phyloP scores from a whole-genome alignment of 495 filamentous ascomycete genomes.

The Penicillium coffeae region DNA sequence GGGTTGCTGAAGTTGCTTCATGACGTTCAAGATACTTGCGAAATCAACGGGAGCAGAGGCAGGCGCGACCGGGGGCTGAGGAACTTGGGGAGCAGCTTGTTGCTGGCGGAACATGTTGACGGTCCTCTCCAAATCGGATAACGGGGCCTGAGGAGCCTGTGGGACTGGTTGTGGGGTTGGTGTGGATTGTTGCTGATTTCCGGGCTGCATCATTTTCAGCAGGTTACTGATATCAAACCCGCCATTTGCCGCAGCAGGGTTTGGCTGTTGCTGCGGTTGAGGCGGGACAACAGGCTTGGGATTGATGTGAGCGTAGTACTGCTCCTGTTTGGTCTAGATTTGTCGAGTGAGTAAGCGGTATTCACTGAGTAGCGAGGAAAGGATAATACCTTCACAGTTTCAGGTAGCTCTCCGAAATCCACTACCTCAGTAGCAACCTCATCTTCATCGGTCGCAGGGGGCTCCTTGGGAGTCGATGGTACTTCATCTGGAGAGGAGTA shows the following conservation, averaged over 20 bases:
- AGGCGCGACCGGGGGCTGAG: constrained; percentile 11
- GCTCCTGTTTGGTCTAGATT: constrained; percentile 41
- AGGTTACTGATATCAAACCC: constrained; percentile 45
- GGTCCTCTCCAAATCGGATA: constrained; percentile 38
- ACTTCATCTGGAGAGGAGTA: constrained; percentile 72
- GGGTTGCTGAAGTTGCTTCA: constrained; percentile 35
- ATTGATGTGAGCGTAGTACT: constrained; percentile 39
- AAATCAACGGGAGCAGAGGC: constrained; percentile 26
- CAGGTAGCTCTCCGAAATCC: constrained; percentile 48
- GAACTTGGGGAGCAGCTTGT: constrained; percentile 29
- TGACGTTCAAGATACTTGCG: constrained; percentile 33
- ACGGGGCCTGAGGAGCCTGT: constrained; percentile 18
- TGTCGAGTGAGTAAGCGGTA: constrained; percentile 2
- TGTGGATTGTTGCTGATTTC: constrained; percentile 26
- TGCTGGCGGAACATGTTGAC: constrained; percentile 45
- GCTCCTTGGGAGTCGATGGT: constrained; percentile 73
- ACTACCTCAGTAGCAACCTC: constrained; percentile 31
- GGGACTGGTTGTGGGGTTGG: constrained; percentile 26
- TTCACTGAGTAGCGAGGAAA: not conserved
- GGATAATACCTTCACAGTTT: constrained; percentile 43
- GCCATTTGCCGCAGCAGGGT: constrained; percentile 20
- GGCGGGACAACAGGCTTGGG: constrained; percentile 30
- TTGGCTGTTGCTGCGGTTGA: constrained; percentile 18
- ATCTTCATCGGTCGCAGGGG: constrained; percentile 42
- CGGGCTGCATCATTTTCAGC: constrained; percentile 44